Conservation (phyloP, 2,329 filamentous ascomycete genomes). For the Seiridium cupressi region DNA sequence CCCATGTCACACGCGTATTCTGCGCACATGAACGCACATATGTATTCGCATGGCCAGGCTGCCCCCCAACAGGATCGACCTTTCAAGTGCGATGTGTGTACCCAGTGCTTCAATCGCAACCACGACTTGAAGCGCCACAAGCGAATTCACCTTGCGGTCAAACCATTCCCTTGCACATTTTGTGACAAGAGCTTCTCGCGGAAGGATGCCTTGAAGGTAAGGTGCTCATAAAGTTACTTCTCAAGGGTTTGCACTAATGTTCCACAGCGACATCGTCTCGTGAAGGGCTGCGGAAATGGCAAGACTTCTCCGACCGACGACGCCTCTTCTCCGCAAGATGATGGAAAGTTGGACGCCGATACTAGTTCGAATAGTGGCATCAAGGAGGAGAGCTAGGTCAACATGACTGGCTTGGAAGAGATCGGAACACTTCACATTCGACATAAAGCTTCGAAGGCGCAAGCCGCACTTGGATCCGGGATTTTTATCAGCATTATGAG, state of each 20-base stretch:
- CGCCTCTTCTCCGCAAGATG: slow-evolving; percentile 17
- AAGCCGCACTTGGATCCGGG: neutral
- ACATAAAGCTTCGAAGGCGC: neutral
- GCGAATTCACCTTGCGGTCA: slow-evolving; percentile 89
- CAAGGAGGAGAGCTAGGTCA: slow-evolving; percentile 1
- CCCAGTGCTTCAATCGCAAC: slow-evolving; percentile 92
- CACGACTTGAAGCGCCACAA: slow-evolving; percentile 96
- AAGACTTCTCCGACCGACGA: slow-evolving; percentile 20
- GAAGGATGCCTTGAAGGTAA: slow-evolving; percentile 95
- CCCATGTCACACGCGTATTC: slow-evolving; percentile 50
- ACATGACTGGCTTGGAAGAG: neutral
- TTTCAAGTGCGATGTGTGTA: slow-evolving; percentile 91
- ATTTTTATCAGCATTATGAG: neutral
- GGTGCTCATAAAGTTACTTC: slow-evolving; percentile 21
- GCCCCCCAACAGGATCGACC: slow-evolving; percentile 69
- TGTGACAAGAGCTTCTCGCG: slow-evolving; percentile 97
- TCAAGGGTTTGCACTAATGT: slow-evolving; percentile 15
- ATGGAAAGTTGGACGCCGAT: slow-evolving; percentile 18
- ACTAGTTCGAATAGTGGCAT: slow-evolving; percentile 6
- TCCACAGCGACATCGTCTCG: slow-evolving; percentile 59
- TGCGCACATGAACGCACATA: slow-evolving; percentile 48
- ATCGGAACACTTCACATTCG: neutral
- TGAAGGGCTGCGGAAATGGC: slow-evolving; percentile 59
- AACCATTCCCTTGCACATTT: slow-evolving; percentile 87
- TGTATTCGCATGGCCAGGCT: slow-evolving; percentile 58